Conservation (phyloP, 805 yeast genomes). For the Priceomyces haplophilus region DNA sequence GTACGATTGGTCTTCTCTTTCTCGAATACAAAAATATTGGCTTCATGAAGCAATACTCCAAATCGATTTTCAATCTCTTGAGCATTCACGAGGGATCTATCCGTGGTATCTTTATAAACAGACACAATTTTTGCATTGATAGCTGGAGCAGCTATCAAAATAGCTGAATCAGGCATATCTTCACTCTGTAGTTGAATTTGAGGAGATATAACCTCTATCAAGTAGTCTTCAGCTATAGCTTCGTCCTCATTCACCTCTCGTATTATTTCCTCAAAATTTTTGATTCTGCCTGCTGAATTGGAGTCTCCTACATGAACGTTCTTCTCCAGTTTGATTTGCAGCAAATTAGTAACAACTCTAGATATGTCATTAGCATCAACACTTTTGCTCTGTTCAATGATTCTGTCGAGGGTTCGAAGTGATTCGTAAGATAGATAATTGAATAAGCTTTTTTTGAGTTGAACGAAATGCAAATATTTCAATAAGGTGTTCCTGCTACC, state of each 20-base stretch:
- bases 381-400: constrained; percentile 20
- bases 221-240: constrained; percentile 35
- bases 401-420: constrained; percentile 30
- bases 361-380: constrained; percentile 10
- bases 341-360: constrained; percentile 30
- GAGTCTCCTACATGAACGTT: constrained; percentile 1
- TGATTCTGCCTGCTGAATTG: constrained; percentile 20
- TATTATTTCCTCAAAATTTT: constrained; percentile 31
- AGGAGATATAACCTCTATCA: constrained; percentile 39
- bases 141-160: constrained; percentile 69
- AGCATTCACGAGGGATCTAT: constrained; percentile 32
- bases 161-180: constrained; percentile 48
- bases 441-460: constrained; percentile 21
- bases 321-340: constrained; percentile 31
- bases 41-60: constrained; percentile 65
- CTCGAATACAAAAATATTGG: constrained; percentile 68
- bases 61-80: constrained; percentile 56
- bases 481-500: constrained; percentile 30
- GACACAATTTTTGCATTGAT: constrained; percentile 69
- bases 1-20: constrained; percentile 42
- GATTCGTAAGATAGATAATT: constrained; percentile 36
- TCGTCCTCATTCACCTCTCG: constrained; percentile 20
- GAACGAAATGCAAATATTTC: constrained; percentile 38
- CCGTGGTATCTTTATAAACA: constrained; percentile 45
- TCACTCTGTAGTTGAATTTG: constrained; percentile 43